Conservation (phyloP, 192 early-diverging fungal genomes). For the Rhizophlyctis rosea region DNA sequence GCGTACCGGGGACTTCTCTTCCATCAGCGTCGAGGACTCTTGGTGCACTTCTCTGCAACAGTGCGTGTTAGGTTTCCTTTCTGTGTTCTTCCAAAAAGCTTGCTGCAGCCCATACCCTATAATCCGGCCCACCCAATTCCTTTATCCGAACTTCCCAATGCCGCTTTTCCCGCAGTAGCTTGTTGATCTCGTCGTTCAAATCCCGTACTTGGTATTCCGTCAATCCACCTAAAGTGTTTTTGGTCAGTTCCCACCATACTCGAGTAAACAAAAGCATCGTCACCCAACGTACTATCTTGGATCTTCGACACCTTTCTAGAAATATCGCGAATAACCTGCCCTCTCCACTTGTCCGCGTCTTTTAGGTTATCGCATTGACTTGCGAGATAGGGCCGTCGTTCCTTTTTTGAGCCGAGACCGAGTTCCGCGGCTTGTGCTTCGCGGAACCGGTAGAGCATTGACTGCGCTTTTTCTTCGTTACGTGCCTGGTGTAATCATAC, state of each 20-base stretch:
- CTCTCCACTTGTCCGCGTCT: slow-evolving; percentile 91
- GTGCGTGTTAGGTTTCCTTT: too few relatives aligned
- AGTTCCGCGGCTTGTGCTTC: slow-evolving; percentile 85
- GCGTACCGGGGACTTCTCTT: slow-evolving; percentile 79
- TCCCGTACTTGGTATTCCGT: slow-evolving; percentile 92
- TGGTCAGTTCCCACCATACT: background rate
- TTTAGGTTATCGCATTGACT: slow-evolving; percentile 62
- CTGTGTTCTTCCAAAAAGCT: too few relatives aligned
- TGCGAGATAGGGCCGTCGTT: slow-evolving; percentile 74
- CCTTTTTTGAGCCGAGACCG: slow-evolving; percentile 60
- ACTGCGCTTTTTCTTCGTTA: slow-evolving; percentile 97
- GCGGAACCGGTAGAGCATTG: slow-evolving; percentile 96
- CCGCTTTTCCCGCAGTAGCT: slow-evolving; percentile 82
- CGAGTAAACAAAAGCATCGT: background rate
- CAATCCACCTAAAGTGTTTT: slow-evolving; percentile 54
- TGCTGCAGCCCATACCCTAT: slow-evolving; percentile 50
- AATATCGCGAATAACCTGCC: slow-evolving; percentile 85
- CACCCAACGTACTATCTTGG: slow-evolving; percentile 68
- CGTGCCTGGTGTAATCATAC: too few relatives aligned
- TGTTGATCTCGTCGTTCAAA: slow-evolving; percentile 96
- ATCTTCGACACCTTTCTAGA: slow-evolving; percentile 84
- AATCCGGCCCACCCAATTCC: slow-evolving; percentile 91
- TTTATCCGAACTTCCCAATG: slow-evolving; percentile 89
- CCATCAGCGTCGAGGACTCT: slow-evolving; percentile 84
- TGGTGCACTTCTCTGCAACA: slow-evolving; percentile 61